Conservation (phyloP, 2,329 filamentous ascomycete species). For the Hypoxylon sp. region DNA sequence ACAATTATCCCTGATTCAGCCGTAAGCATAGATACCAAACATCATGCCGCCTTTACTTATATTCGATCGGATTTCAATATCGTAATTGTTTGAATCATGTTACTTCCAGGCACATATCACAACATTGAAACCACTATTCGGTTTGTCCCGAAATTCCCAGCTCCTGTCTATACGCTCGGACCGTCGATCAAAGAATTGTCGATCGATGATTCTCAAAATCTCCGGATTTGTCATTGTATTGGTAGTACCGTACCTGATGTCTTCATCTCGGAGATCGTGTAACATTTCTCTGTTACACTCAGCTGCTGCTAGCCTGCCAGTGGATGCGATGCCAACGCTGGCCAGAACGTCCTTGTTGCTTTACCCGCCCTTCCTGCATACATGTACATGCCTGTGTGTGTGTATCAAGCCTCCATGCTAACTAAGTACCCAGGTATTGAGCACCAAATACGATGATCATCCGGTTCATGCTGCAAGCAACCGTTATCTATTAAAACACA, state of each 20-base stretch:
- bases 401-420: not conserved
- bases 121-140: slow-evolving; percentile 11
- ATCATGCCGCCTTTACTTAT: not conserved
- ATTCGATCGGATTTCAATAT: slow-evolving; percentile 19
- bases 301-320: slow-evolving; percentile 4
- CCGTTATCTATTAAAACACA: slow-evolving; percentile 14
- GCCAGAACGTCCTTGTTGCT: slow-evolving; percentile 21
- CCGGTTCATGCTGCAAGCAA: slow-evolving; percentile 19
- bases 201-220: slow-evolving; percentile 30
- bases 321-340: slow-evolving; percentile 6
- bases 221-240: slow-evolving; percentile 40
- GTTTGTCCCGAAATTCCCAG: slow-evolving; percentile 27
- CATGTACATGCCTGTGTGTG: slow-evolving; percentile 1
- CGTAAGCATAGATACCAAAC: not conserved
- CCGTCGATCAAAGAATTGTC: slow-evolving; percentile 32
- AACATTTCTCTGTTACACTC: slow-evolving; percentile 19
- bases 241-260: slow-evolving; percentile 14
- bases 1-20: slow-evolving; percentile 8
- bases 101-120: slow-evolving; percentile 7
- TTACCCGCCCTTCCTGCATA: slow-evolving; percentile 19
- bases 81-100: slow-evolving; percentile 10
- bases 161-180: slow-evolving; percentile 8
- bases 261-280: slow-evolving; percentile 26
- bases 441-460: not conserved
- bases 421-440: not conserved